A percentile compares a stretch with the other conserved stretches of the same genome.
Evolutionary conservation across 768 basidiomycete species (phyloP).

Genomic region (Tulasnella sp.): DNA sequence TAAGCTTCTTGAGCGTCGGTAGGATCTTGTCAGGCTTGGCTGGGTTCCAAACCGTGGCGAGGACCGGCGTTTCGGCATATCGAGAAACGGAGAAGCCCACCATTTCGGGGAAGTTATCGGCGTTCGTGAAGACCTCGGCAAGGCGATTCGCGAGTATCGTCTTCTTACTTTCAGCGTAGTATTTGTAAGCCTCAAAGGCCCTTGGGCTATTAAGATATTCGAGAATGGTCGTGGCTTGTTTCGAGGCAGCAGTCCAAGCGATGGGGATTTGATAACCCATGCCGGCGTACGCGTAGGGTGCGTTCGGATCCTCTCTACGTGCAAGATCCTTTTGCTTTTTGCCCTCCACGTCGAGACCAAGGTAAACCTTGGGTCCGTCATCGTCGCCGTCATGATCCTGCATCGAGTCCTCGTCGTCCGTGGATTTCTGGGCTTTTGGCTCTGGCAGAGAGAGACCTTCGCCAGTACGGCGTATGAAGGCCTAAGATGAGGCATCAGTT

Average conservation of each 20-base stretch:
- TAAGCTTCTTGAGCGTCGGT: slow-evolving; percentile 44
- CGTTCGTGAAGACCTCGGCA: slow-evolving; percentile 40
- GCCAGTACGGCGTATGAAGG: slow-evolving; percentile 55
- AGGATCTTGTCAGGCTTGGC: not conserved
- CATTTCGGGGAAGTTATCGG: slow-evolving; percentile 45
- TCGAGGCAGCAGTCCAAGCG: slow-evolving; percentile 48
- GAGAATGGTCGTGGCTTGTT: slow-evolving; percentile 36
- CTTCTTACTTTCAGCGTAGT: slow-evolving; percentile 47
- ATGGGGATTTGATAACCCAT: slow-evolving; percentile 31
- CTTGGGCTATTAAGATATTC: slow-evolving; percentile 49
- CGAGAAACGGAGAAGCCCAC: slow-evolving; percentile 51
- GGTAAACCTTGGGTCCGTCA: slow-evolving; percentile 41
- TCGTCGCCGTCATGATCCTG: slow-evolving; percentile 37
- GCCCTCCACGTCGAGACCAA: slow-evolving; percentile 61
- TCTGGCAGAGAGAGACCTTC: slow-evolving; percentile 32
- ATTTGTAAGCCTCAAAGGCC: slow-evolving; percentile 51
- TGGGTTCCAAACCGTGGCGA: slow-evolving; percentile 39
- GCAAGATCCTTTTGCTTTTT: slow-evolving; percentile 58
- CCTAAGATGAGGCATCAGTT: slow-evolving; percentile 30
- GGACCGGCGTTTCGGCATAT: slow-evolving; percentile 54
- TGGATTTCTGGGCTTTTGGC: slow-evolving; percentile 35
- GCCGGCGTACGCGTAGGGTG: slow-evolving; percentile 31
- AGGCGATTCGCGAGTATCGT: slow-evolving; percentile 44
- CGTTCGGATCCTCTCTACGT: slow-evolving; percentile 50
- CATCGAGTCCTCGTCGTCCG: slow-evolving; percentile 38